phyloP scores from a whole-genome alignment of 1,284 basidiomycete genomes.

The Nidula niveotomentosa region DNA sequence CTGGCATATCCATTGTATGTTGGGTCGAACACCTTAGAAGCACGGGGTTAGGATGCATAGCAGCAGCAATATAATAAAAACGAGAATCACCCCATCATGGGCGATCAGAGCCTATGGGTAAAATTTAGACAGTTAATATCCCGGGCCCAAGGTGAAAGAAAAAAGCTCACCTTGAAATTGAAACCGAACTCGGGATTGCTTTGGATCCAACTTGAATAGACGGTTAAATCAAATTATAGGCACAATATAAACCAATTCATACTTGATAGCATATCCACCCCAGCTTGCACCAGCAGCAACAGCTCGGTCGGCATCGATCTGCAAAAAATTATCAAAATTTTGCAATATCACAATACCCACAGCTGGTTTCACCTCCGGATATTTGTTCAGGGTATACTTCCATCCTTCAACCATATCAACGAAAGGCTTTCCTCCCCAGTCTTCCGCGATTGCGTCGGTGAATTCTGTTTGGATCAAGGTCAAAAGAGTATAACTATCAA shows the following conservation, averaged over 20 bases:
- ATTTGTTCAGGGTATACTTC: conserved; percentile 66
- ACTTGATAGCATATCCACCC: conserved; percentile 87
- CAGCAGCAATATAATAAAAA: background rate
- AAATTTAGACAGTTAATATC: background rate
- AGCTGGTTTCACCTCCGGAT: conserved; percentile 60
- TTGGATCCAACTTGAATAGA: conserved; percentile 79
- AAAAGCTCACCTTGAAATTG: conserved; percentile 65
- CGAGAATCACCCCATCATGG: conserved; percentile 74
- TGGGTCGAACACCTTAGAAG: conserved; percentile 61
- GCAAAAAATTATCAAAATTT: conserved; percentile 5
- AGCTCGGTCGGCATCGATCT: conserved; percentile 81
- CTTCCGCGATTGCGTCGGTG: conserved; percentile 74
- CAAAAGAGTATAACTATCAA: background rate
- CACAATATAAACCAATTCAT: conserved; percentile 16
- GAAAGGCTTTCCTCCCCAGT: conserved; percentile 89
- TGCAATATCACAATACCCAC: background rate
- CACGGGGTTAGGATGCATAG: conserved; percentile 3
- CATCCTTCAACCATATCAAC: conserved; percentile 79
- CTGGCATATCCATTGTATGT: conserved; percentile 78
- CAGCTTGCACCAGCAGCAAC: conserved; percentile 83
- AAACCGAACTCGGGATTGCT: conserved; percentile 86
- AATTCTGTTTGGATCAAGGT: conserved; percentile 49
- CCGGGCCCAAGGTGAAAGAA: background rate
- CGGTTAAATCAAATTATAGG: background rate
- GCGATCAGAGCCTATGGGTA: conserved; percentile 65